phyloP scores from a whole-genome alignment of 2,329 filamentous ascomycete genomes.

The Bertia moriformis region DNA sequence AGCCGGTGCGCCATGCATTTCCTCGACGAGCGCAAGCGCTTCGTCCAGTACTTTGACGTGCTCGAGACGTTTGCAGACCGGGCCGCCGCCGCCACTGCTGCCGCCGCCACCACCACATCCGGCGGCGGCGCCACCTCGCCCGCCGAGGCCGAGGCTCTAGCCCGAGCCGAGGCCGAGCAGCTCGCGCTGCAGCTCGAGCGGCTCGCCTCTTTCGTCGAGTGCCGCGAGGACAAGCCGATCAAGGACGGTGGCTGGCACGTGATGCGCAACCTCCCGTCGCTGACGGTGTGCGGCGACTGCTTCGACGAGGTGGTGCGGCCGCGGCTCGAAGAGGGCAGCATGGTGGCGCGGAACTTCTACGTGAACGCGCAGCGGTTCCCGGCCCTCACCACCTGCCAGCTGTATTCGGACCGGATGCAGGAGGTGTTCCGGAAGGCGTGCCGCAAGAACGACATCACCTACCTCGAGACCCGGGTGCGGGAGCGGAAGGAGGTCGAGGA shows the following conservation, averaged over 20 bases:
- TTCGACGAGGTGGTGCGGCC: conserved; percentile 70
- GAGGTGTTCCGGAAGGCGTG: conserved; percentile 56
- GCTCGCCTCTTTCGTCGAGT: conserved; percentile 44
- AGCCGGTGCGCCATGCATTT: conserved; percentile 59
- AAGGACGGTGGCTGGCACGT: conserved; percentile 60
- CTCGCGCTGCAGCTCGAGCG: conserved; percentile 51
- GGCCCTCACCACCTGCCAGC: conserved; percentile 49
- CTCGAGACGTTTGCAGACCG: conserved; percentile 40
- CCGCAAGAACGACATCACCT: conserved; percentile 48
- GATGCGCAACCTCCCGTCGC: conserved; percentile 59
- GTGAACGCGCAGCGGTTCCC: conserved; percentile 40
- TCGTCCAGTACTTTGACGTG: conserved; percentile 43
- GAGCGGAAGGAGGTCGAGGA: conserved; percentile 46
- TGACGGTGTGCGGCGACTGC: conserved; percentile 79
- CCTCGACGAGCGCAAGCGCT: conserved; percentile 31
- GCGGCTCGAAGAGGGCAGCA: conserved; percentile 32
- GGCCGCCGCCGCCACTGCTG: too few relatives aligned
- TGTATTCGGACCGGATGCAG: conserved; percentile 72
- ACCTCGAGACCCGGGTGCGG: conserved; percentile 39
- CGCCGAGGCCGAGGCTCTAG: conserved; percentile 25
- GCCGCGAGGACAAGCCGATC: conserved; percentile 46
- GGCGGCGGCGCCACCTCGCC: too few relatives aligned
- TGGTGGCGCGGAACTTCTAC: conserved; percentile 53
- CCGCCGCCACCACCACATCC: too few relatives aligned
- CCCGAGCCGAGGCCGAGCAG: conserved; percentile 37